These are phyloP conservation scores for Neurospora hispaniola DNA, from an alignment of 495 filamentous ascomycete genomes.

Conservation along the genomic window DNA sequence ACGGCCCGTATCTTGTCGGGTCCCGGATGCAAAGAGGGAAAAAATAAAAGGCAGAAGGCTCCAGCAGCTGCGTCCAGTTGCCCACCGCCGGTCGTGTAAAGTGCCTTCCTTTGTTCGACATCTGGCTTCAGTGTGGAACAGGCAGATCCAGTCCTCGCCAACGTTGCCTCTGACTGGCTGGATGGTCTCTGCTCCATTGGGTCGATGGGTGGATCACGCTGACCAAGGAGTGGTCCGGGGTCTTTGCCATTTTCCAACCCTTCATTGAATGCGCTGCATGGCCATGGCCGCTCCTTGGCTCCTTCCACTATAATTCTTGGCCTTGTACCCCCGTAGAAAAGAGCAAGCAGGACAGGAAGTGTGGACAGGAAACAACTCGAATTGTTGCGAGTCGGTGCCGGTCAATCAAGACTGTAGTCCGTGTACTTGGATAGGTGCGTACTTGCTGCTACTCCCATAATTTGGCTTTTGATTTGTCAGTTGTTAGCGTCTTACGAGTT, in stretches of 20 bases:
- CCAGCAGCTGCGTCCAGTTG: not conserved
- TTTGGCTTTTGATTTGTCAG: not conserved
- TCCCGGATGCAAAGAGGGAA: not conserved
- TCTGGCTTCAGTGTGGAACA: not conserved
- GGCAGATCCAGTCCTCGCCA: not conserved
- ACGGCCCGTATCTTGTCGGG: not conserved
- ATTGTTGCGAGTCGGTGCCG: not conserved
- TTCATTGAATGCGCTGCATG: not conserved
- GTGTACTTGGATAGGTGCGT: not conserved
- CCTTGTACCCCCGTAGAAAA: not conserved
- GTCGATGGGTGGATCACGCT: not conserved
- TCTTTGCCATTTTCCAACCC: not conserved
- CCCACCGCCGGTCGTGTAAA: not conserved
- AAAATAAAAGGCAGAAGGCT: not conserved
- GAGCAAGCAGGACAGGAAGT: not conserved
- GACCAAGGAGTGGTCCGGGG: not conserved
- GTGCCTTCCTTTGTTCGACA: not conserved
- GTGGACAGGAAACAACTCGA: not conserved
- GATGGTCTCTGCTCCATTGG: not conserved
- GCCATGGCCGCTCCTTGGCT: not conserved
- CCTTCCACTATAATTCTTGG: not conserved
- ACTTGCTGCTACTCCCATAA: not conserved
- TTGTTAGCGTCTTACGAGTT: not conserved
- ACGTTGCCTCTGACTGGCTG: not conserved
- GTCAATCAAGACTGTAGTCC: not conserved